Conservation (phyloP, 371 early-diverging fungal genomes). For the Syncephalis plumigaleata region DNA sequence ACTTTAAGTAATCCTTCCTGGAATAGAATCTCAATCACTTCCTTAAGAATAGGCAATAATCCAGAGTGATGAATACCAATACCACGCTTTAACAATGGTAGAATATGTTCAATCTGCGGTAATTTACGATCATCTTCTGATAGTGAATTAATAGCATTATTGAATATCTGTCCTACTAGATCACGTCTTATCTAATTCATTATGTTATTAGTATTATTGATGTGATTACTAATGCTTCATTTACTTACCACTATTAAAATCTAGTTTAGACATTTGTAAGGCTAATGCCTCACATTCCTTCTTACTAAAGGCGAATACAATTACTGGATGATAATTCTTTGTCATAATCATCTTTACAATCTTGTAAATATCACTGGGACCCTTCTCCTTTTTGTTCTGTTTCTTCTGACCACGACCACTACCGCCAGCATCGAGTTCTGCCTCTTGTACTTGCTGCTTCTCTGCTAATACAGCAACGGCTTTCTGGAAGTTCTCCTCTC, state of each 20-base stretch:
- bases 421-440: slow-evolving; percentile 3
- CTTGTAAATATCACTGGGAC: slow-evolving; percentile 72
- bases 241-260: slow-evolving; percentile 67
- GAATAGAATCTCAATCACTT: slow-evolving; percentile 99
- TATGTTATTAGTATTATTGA: too few relatives aligned
- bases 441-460: neutral
- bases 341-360: slow-evolving; percentile 89
- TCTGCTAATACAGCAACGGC: slow-evolving; percentile 58
- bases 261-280: slow-evolving; percentile 75
- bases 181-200: slow-evolving; percentile 42
- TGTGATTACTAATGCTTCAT: too few relatives aligned
- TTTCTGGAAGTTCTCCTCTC: slow-evolving; percentile 87
- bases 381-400: slow-evolving; percentile 7
- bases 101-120: slow-evolving; percentile 88
- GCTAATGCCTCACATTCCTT: slow-evolving; percentile 95
- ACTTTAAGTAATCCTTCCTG: slow-evolving; percentile 97
- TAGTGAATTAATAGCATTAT: slow-evolving; percentile 81
- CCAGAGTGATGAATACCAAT: slow-evolving; percentile 99
- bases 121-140: slow-evolving; percentile 88
- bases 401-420: slow-evolving; percentile 1
- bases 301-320: slow-evolving; percentile 97
- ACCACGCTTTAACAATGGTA: slow-evolving; percentile 91
- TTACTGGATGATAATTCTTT: slow-evolving; percentile 95
- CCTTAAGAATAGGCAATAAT: slow-evolving; percentile 96
- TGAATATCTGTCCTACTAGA: slow-evolving; percentile 80